These are phyloP conservation scores for Lactarius trivialis DNA, from an alignment of 768 basidiomycete species.

Conservation along the genomic window DNA sequence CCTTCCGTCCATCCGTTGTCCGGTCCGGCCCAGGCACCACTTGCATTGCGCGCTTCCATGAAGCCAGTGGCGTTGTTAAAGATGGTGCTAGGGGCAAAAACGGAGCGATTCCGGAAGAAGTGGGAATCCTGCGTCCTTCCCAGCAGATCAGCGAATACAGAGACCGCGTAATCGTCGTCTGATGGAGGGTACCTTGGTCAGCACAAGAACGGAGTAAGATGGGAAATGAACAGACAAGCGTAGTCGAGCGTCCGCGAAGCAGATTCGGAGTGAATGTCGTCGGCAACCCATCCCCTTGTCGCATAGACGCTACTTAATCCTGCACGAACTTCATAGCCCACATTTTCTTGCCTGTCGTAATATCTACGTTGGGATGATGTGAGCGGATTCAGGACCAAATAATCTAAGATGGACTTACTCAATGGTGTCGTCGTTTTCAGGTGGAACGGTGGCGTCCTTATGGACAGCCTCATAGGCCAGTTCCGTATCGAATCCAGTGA, in stretches of 20 bases:
- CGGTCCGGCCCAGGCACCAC: conserved; percentile 64
- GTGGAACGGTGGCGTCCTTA: conserved; percentile 66
- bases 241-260: conserved; percentile 75
- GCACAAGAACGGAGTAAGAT: neutral
- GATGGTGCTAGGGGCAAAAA: conserved; percentile 50
- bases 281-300: conserved; percentile 66
- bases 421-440: conserved; percentile 46
- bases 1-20: conserved; percentile 80
- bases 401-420: conserved; percentile 33
- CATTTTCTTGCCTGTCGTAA: conserved; percentile 67
- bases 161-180: conserved; percentile 78
- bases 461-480: conserved; percentile 68
- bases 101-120: conserved; percentile 51
- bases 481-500: conserved; percentile 54
- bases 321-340: conserved; percentile 77
- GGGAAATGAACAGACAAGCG: conserved; percentile 45
- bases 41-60: conserved; percentile 71
- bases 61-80: conserved; percentile 69
- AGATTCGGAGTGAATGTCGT: conserved; percentile 73
- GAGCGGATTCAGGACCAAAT: conserved; percentile 2
- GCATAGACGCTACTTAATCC: conserved; percentile 67
- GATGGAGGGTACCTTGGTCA: neutral
- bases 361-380: conserved; percentile 42
- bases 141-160: conserved; percentile 51
- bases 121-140: conserved; percentile 43